phyloP scores from a whole-genome alignment of 108 stramenopile genomes.

The Hondaea fermentalgiana region DNA sequence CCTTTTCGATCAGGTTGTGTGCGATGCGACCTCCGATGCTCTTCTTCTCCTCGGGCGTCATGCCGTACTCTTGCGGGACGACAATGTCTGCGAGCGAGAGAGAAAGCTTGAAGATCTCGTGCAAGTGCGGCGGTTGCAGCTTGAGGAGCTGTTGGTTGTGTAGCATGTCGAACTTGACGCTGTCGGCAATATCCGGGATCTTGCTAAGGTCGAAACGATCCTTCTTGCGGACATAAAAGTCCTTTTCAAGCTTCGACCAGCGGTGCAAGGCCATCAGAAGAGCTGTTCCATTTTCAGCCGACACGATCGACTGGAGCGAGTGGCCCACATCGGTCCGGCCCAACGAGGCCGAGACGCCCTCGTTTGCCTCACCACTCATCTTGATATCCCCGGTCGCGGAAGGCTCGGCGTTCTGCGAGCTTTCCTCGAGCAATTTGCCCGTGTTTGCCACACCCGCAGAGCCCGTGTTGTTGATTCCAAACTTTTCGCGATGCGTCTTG shows the following conservation, averaged over 20 bases:
- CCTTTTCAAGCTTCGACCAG: constrained; percentile 64
- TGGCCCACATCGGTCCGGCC: background rate
- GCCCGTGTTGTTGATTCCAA: background rate
- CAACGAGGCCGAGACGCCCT: background rate
- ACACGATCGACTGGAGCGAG: background rate
- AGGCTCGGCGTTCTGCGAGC: background rate
- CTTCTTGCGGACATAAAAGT: constrained; percentile 19
- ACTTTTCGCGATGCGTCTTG: background rate
- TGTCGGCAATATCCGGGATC: constrained; percentile 63
- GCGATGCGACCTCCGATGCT: constrained; percentile 81
- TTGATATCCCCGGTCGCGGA: background rate
- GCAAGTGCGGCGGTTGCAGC: constrained; percentile 48
- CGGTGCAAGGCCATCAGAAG: constrained; percentile 74
- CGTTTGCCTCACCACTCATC: background rate
- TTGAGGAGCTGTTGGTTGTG: constrained; percentile 82
- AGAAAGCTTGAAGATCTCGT: constrained; percentile 74
- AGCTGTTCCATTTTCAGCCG: background rate
- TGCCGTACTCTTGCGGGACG: constrained; percentile 94
- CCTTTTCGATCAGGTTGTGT: constrained; percentile 80
- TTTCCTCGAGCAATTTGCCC: constrained; percentile 2
- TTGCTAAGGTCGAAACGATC: constrained; percentile 58
- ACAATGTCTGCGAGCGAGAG: constrained; percentile 83
- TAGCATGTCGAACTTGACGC: constrained; percentile 47
- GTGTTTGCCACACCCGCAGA: constrained; percentile 7
- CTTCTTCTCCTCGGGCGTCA: constrained; percentile 68